Evolutionary conservation across 192 early-diverging fungal genomes (phyloP).

Genomic region (Kickxella alabastrina): DNA sequence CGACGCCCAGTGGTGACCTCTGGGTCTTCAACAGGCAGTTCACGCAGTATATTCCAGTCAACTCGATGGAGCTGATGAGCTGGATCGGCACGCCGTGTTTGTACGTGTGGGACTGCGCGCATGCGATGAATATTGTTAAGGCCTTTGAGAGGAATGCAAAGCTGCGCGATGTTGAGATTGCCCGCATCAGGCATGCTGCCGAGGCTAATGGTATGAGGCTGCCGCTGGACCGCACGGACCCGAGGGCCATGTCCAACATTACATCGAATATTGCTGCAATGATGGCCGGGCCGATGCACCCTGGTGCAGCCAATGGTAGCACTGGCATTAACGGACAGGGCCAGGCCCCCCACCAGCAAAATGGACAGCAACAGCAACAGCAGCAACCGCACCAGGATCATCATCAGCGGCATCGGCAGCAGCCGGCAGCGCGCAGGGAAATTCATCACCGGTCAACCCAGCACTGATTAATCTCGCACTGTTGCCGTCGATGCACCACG

Average conservation of each 20-base stretch:
- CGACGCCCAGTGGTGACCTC: slow-evolving; percentile 90
- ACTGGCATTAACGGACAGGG: too few relatives aligned
- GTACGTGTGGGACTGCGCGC: slow-evolving; percentile 95
- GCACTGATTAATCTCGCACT: slow-evolving; percentile 43
- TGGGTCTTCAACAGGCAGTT: slow-evolving; percentile 99
- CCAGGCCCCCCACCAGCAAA: background rate
- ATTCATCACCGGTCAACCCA: slow-evolving; percentile 18
- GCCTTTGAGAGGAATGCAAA: slow-evolving; percentile 88
- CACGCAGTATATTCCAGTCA: slow-evolving; percentile 98
- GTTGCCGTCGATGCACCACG: slow-evolving; percentile 48
- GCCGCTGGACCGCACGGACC: slow-evolving; percentile 11
- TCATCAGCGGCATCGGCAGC: slow-evolving; percentile 2
- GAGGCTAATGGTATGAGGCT: slow-evolving; percentile 33
- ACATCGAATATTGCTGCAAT: slow-evolving; percentile 20
- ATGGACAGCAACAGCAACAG: slow-evolving; percentile 9
- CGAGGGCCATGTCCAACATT: slow-evolving; percentile 17
- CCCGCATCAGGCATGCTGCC: slow-evolving; percentile 36
- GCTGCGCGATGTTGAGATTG: slow-evolving; percentile 73
- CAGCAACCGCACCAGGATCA: slow-evolving; percentile 11
- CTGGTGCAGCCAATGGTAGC: too few relatives aligned
- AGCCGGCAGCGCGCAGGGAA: background rate
- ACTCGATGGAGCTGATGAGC: slow-evolving; percentile 83
- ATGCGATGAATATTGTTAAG: slow-evolving; percentile 84
- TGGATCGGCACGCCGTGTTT: slow-evolving; percentile 95
- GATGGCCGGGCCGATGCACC: slow-evolving; percentile 12